These are phyloP conservation scores for Nakazawaea ernobii DNA, from an alignment of 805 yeast species.

Conservation along the genomic window DNA sequence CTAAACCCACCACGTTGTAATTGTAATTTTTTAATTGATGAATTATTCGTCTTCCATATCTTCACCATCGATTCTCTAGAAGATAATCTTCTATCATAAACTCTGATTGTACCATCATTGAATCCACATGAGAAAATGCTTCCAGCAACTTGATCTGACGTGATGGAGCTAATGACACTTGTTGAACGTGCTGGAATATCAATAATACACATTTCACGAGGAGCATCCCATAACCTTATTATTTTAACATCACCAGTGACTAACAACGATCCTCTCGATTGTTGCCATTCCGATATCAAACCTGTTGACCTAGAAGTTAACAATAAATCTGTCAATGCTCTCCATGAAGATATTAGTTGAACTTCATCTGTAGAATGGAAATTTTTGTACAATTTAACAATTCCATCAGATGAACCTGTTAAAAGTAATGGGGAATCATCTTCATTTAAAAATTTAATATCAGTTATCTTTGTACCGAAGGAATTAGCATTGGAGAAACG, in stretches of 20 bases:
- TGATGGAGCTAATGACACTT: slow-evolving; percentile 79
- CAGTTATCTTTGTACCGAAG: slow-evolving; percentile 83
- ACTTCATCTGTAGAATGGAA: slow-evolving; percentile 52
- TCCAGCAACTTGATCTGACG: slow-evolving; percentile 95
- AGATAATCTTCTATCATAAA: slow-evolving; percentile 84
- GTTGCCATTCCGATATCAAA: slow-evolving; percentile 92
- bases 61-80: slow-evolving; percentile 81
- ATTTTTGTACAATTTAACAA: slow-evolving; percentile 78
- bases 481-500: slow-evolving; percentile 82
- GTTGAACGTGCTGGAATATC: slow-evolving; percentile 92
- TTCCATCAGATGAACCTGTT: slow-evolving; percentile 92
- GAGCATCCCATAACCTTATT: slow-evolving; percentile 94
- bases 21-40: slow-evolving; percentile 68
- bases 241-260: slow-evolving; percentile 95
- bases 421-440: slow-evolving; percentile 83
- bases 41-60: slow-evolving; percentile 60
- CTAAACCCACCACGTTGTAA: slow-evolving; percentile 97
- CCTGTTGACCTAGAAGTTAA: slow-evolving; percentile 81
- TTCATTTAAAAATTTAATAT: slow-evolving; percentile 79
- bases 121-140: slow-evolving; percentile 87
- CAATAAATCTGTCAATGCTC: slow-evolving; percentile 82
- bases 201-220: slow-evolving; percentile 77
- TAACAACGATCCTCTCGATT: slow-evolving; percentile 81
- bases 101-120: slow-evolving; percentile 82
- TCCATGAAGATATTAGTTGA: slow-evolving; percentile 80